A percentile compares a stretch with the other conserved stretches of the same genome.
Evolutionary conservation across 2,329 filamentous ascomycete species (phyloP).

Genomic region (Penicillium nordicum): DNA sequence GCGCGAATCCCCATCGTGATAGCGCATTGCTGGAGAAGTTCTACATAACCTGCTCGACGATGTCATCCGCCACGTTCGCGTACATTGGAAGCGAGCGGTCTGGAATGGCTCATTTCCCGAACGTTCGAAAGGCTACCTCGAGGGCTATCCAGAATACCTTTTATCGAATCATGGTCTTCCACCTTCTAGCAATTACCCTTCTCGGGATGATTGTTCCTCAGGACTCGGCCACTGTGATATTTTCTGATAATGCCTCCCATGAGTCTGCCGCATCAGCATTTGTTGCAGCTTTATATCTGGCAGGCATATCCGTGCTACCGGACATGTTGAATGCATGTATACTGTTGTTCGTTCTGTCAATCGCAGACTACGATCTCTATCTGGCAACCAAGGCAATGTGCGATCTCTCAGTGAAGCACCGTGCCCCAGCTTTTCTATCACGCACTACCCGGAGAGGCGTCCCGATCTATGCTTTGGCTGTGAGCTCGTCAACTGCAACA

Average conservation of each 20-base stretch:
- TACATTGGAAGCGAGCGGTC: conserved; percentile 74
- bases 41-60: conserved; percentile 62
- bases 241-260: conserved; percentile 41
- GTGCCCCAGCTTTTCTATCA: conserved; percentile 68
- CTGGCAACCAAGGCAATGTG: conserved; percentile 68
- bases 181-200: conserved; percentile 68
- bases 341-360: conserved; percentile 69
- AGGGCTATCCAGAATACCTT: conserved; percentile 75
- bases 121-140: conserved; percentile 70
- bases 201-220: conserved; percentile 75
- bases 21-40: conserved; percentile 49
- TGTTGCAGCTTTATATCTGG: conserved; percentile 65
- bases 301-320: conserved; percentile 61
- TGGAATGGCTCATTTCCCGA: conserved; percentile 72
- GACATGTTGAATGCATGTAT: conserved; percentile 71
- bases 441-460: conserved; percentile 67
- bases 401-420: conserved; percentile 66
- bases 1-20: conserved; percentile 33
- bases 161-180: conserved; percentile 77
- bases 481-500: conserved; percentile 59
- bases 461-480: conserved; percentile 61
- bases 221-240: conserved; percentile 56
- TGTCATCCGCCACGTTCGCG: conserved; percentile 73
- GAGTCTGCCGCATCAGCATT: conserved; percentile 65
- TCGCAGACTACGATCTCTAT: conserved; percentile 72